Base-by-base conservation (phyloP, 2,329 filamentous ascomycete genomes). In the Gaeumannomyces tritici region DNA sequence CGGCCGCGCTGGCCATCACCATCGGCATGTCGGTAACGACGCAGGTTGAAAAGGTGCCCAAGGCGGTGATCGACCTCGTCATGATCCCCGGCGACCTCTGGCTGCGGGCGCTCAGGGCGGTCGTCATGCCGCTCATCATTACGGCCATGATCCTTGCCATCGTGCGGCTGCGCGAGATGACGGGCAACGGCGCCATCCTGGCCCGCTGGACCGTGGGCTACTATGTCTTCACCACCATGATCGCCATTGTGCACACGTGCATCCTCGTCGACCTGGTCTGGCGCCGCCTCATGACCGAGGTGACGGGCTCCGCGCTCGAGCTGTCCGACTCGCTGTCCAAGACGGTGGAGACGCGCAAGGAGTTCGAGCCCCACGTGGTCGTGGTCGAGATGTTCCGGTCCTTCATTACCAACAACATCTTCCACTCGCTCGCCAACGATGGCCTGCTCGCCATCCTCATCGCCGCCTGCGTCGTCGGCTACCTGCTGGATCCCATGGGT, bases 71-170 rank as follows among this genome's bases (percentile, higher is more conserved):
- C 1, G 73, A 72, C 1, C 68, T 83, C 58, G 68, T 80, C n/a
- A 74, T 71, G 7, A 81, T 83, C 62, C 79, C 78, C 1, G 80
- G 80, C 33, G 71, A 71, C 13, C 72, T 82, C 4, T 83, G 80
- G 80, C 66, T 83, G 62, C 73, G 81, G 3, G 74, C 77, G 26
- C 72, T 83, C 26, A 75, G 77, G 62, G 79, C 79, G 26, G 76
- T 80, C 15, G 80, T 83, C 0, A 72, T 83, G 1, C 80, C 80
- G 2, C 69, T 83, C 62, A 83, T 83, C 55, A 72, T 82, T 29
- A 77, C 74, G 9, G 79, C 80, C 28, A 82, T 83, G 73, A 77
- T 83, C 58, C 72, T 82, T 24, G 78, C 80, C 6, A 72, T 83
- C 7, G 78, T 79, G 58, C 73, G 75, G n/a, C 73, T 83, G 9